These are phyloP conservation scores for Penstemon barbatus DNA, from an alignment of 257 asterid species.

Conservation along the genomic window DNA sequence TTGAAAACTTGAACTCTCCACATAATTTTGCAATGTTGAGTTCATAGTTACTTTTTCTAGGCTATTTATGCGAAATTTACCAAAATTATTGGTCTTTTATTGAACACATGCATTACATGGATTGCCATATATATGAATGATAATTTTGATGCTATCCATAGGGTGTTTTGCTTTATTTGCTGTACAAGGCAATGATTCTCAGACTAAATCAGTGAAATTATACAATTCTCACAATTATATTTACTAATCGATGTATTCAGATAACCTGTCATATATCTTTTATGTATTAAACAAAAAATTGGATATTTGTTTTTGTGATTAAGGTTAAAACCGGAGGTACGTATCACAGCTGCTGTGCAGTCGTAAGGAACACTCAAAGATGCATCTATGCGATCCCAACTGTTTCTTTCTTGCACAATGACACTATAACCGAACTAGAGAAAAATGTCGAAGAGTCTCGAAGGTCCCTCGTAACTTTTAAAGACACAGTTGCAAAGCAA, in stretches of 20 bases:
- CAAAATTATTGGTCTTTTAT: not conserved
- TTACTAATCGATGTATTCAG: not conserved
- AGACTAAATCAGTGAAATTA: not conserved
- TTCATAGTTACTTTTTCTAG: not conserved
- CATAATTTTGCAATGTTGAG: slow-evolving; percentile 15
- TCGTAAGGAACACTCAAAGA: slow-evolving; percentile 81
- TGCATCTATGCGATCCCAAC: slow-evolving; percentile 85
- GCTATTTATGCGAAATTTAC: not conserved
- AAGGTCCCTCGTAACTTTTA: slow-evolving; percentile 48
- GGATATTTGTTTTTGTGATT: slow-evolving; percentile 31
- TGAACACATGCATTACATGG: slow-evolving; percentile 6
- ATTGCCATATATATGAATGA: slow-evolving; percentile 4
- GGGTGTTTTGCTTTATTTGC: not conserved
- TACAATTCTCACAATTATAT: not conserved
- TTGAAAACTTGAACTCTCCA: not conserved
- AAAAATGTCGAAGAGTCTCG: slow-evolving; percentile 59
- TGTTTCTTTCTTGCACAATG: slow-evolving; percentile 50
- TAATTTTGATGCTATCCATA: not conserved
- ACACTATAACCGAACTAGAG: slow-evolving; percentile 53
- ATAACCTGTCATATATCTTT: slow-evolving; percentile 12
- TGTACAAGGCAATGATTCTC: not conserved
- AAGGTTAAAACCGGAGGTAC: slow-evolving; percentile 77
- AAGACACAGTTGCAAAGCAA: slow-evolving; percentile 41
- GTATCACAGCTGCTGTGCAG: slow-evolving; percentile 90
- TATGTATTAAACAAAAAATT: slow-evolving; percentile 12